A percentile compares a stretch with the other conserved stretches of the same genome.
Evolutionary conservation across 257 asterid genomes (phyloP).

Genomic region (Vinca minor): DNA sequence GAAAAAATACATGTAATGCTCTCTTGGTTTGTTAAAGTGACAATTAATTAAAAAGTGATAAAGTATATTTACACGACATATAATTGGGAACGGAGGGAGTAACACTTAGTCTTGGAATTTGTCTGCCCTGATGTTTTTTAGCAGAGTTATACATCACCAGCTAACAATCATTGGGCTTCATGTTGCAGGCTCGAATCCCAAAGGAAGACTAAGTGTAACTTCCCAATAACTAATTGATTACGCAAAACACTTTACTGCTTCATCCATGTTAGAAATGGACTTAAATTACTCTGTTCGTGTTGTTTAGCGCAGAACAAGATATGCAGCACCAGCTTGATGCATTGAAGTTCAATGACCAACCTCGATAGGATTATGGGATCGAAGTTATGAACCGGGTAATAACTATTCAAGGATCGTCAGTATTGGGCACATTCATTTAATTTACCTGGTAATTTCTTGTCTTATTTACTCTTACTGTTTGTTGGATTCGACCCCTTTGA

Average conservation of each 20-base stretch:
- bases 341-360: conserved; percentile 85
- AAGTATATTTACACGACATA: no score
- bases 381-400: conserved; percentile 93
- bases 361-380: conserved; percentile 83
- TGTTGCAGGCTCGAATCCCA: conserved; percentile 76
- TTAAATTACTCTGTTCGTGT: conserved; percentile 19
- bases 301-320: conserved; percentile 88
- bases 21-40: no score
- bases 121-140: not conserved
- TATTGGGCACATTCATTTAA: not conserved
- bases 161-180: conserved; percentile 5
- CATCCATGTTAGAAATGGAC: conserved; percentile 11
- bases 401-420: not conserved
- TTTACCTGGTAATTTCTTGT: not conserved
- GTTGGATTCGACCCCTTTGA: conserved; percentile 97
- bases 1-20: no score
- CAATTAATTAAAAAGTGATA: no score
- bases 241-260: not conserved
- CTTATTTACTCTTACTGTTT: conserved; percentile 39
- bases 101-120: no score
- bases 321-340: conserved; percentile 84
- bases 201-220: conserved; percentile 67
- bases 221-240: conserved; percentile 7
- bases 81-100: no score
- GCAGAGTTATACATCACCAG: not conserved